Base-by-base conservation (phyloP, 495 filamentous ascomycete genomes). In the Ramalina intermedia region DNA sequence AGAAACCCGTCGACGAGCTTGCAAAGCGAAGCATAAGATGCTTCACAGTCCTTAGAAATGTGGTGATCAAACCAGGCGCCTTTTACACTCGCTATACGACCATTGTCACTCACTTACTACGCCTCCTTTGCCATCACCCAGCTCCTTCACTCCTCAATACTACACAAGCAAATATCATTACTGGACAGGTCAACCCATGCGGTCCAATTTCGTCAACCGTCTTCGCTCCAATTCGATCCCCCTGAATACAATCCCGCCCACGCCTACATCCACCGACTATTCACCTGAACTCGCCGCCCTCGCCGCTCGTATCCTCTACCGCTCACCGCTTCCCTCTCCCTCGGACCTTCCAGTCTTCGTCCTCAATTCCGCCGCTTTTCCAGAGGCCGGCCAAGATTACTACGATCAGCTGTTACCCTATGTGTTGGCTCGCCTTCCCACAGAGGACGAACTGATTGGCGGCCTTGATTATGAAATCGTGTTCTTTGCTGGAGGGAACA, bases 341-440 rank as follows among this genome's bases (percentile, higher is more conserved):
- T 58, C 60, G 14, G 65, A 67, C 8, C 64, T 69, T 6, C 71
- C 73, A 8, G 49, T 76, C 49, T 69, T 71, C 58, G 64, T 77
- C 14, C 66, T 78, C 42, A 74, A 72, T 51, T 69, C 72, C 3
- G 71, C 71, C n/a, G 75, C 70, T 12, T 70, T 78, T 44, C 74
- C 74, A 8, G 72, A 76, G 43, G 60, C 70, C 12, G 63, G 55
- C 20, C 63, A 66, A 18, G 61, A 64, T 6, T 69, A 76, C 59
- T 78, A 75, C 54, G 71, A 78, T 43, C 61, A 63, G 35, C 60
- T 78, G 9, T 55, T 77, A n/a, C 73, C 74, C 0, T 78, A 78
- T 45, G 73, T 78, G 11, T 63, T 78, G n/a, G 66, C 66, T 6
- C 55, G 72, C 41, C 56, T 78, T 18, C 74, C 74, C 1, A 65